Conservation (phyloP, 2,329 filamentous ascomycete species). For the Xylariaceae sp. region DNA sequence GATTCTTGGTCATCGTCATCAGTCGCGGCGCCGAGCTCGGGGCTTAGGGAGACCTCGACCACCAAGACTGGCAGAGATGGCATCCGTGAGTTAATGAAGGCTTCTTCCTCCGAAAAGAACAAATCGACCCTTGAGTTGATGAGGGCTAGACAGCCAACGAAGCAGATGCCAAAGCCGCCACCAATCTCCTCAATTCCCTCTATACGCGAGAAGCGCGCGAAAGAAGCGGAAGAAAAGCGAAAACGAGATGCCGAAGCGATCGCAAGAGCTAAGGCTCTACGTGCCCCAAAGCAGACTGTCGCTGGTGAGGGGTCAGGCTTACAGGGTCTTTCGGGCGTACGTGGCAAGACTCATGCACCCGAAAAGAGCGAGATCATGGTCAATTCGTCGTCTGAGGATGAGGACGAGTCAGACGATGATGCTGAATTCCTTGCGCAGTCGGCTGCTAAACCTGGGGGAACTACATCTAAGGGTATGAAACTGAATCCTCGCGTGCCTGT, state of each 20-base stretch:
- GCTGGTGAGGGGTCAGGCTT: conserved; percentile 75
- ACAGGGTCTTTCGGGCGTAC: conserved; percentile 61
- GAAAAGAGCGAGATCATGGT: conserved; percentile 88
- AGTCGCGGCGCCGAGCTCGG: conserved; percentile 24
- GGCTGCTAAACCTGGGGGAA: conserved; percentile 43
- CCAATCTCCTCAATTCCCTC: conserved; percentile 39
- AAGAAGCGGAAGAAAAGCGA: conserved; percentile 69
- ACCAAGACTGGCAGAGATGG: conserved; percentile 41
- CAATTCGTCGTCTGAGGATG: conserved; percentile 71
- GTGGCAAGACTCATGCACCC: conserved; percentile 73
- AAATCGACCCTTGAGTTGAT: conserved; percentile 42
- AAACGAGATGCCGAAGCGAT: conserved; percentile 69
- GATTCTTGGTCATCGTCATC: conserved; percentile 58
- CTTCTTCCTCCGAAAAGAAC: conserved; percentile 40
- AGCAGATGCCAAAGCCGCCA: conserved; percentile 30
- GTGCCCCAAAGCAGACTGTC: conserved; percentile 50
- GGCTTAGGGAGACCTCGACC: conserved; percentile 11
- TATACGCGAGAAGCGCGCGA: conserved; percentile 70
- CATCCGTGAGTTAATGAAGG: conserved; percentile 40
- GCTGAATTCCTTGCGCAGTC: conserved; percentile 44
- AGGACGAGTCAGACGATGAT: conserved; percentile 62
- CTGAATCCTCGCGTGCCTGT: conserved; percentile 65
- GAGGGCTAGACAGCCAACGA: conserved; percentile 30
- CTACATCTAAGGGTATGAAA: conserved; percentile 46
- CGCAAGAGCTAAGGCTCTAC: conserved; percentile 61